phyloP scores from a whole-genome alignment of 2,329 filamentous ascomycete genomes.

The Aspergillus novoparasiticus region DNA sequence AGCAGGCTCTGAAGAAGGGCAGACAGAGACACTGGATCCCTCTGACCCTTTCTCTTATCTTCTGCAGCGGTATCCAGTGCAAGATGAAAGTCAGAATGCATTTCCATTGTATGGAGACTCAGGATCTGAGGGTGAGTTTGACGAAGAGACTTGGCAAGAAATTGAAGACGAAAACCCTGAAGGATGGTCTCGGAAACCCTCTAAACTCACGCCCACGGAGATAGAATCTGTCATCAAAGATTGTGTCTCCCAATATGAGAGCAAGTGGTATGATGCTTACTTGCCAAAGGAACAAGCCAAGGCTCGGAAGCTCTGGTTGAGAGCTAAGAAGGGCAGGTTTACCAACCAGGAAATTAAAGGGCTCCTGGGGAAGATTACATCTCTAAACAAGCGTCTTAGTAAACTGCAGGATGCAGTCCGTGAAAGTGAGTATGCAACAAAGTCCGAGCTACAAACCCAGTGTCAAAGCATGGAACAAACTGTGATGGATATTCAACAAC shows the following conservation, averaged over 20 bases:
- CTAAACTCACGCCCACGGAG: slow-evolving; percentile 47
- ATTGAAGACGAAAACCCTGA: slow-evolving; percentile 57
- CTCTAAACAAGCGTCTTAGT: slow-evolving; percentile 56
- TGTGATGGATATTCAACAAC: slow-evolving; percentile 58
- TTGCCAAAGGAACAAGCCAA: slow-evolving; percentile 58
- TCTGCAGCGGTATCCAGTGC: slow-evolving; percentile 47
- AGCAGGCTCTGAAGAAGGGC: background rate
- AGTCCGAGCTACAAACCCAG: slow-evolving; percentile 56
- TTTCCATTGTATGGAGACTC: slow-evolving; percentile 61
- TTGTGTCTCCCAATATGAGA: slow-evolving; percentile 54
- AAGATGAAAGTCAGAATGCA: slow-evolving; percentile 45
- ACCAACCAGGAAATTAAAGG: slow-evolving; percentile 47
- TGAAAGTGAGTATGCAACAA: slow-evolving; percentile 54
- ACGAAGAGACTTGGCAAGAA: slow-evolving; percentile 63
- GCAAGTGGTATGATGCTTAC: slow-evolving; percentile 62
- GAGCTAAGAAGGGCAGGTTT: slow-evolving; percentile 50
- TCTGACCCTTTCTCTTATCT: slow-evolving; percentile 35
- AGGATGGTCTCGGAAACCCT: slow-evolving; percentile 24
- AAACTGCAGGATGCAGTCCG: slow-evolving; percentile 59
- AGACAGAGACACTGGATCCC: background rate
- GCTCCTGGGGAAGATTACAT: slow-evolving; percentile 47
- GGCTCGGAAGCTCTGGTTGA: slow-evolving; percentile 65
- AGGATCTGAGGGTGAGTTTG: slow-evolving; percentile 54
- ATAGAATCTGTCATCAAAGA: slow-evolving; percentile 58
- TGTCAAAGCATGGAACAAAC: slow-evolving; percentile 65